phyloP scores from a whole-genome alignment of 23 red algal genomes.

The Porphyridium purpureum region DNA sequence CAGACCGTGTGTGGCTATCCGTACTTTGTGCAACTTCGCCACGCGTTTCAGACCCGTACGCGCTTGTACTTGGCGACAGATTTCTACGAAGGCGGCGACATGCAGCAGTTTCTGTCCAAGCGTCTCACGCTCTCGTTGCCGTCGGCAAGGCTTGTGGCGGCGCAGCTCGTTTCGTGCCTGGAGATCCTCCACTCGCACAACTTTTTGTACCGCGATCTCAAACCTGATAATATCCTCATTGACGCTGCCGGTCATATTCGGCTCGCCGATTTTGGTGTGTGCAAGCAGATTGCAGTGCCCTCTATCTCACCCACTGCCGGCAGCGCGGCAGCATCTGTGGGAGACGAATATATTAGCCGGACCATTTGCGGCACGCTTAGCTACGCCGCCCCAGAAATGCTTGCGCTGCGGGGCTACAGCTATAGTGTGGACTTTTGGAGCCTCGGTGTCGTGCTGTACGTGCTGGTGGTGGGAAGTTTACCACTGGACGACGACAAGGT shows the following conservation, averaged over 20 bases:
- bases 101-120: slow-evolving; percentile 60
- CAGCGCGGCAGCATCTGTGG: neutral
- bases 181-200: slow-evolving; percentile 46
- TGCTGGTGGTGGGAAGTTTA: slow-evolving; percentile 53
- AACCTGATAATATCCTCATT: slow-evolving; percentile 79
- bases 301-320: neutral
- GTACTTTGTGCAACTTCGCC: slow-evolving; percentile 41
- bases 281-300: slow-evolving; percentile 30
- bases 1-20: slow-evolving; percentile 14
- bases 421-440: slow-evolving; percentile 59
- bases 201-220: slow-evolving; percentile 71
- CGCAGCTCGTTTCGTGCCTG: slow-evolving; percentile 54
- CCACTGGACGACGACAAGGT: slow-evolving; percentile 36
- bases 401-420: slow-evolving; percentile 41
- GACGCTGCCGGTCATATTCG: slow-evolving; percentile 52
- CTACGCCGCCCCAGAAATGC: slow-evolving; percentile 71
- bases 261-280: slow-evolving; percentile 82
- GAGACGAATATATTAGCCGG: slow-evolving; percentile 10
- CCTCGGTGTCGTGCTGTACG: slow-evolving; percentile 73
- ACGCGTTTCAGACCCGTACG: slow-evolving; percentile 68
- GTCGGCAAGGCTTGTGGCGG: slow-evolving; percentile 51
- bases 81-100: slow-evolving; percentile 84
- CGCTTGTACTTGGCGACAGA: slow-evolving; percentile 84
- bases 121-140: slow-evolving; percentile 36
- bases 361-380: slow-evolving; percentile 79